A percentile compares a stretch with the other conserved stretches of the same genome.
Conservation (phyloP, 495 filamentous ascomycete genomes). For the Bombardia bombarda region DNA sequence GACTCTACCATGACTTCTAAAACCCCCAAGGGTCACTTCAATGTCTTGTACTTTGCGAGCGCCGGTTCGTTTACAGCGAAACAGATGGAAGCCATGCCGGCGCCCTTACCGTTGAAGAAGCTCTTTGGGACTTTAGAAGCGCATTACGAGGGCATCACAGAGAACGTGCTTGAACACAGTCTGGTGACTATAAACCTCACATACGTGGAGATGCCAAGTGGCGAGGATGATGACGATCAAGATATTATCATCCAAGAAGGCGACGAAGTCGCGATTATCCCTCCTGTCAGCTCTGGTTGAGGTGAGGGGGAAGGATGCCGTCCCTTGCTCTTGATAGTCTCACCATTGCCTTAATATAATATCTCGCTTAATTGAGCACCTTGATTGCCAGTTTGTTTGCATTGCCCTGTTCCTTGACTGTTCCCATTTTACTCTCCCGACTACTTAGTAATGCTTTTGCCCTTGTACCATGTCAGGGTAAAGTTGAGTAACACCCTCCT, state of each 20-base stretch:
- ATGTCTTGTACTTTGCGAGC: constrained; percentile 80
- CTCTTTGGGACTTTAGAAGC: constrained; percentile 69
- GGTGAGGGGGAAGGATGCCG: too few species aligned
- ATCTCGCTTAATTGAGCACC: too few species aligned
- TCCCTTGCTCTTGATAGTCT: too few species aligned
- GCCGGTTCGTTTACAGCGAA: constrained; percentile 67
- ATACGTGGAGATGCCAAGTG: constrained; percentile 66
- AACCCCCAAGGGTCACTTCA: constrained; percentile 54
- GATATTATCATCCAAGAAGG: constrained; percentile 57
- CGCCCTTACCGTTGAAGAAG: constrained; percentile 57
- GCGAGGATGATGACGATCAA: constrained; percentile 26
- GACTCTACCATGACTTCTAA: constrained; percentile 28
- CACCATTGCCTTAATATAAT: too few species aligned
- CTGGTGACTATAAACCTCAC: constrained; percentile 80
- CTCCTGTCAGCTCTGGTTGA: constrained; percentile 83
- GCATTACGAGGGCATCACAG: constrained; percentile 69
- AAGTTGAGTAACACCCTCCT: too few species aligned
- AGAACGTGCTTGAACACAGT: constrained; percentile 64
- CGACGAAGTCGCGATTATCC: constrained; percentile 91
- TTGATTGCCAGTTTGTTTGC: too few species aligned
- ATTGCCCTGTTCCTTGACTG: too few species aligned
- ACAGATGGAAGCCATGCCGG: constrained; percentile 60
- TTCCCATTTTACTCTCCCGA: too few species aligned
- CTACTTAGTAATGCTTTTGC: too few species aligned
- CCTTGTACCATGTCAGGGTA: too few species aligned